Conservation (phyloP, 2,329 filamentous ascomycete genomes). For the Colletotrichum musae region DNA sequence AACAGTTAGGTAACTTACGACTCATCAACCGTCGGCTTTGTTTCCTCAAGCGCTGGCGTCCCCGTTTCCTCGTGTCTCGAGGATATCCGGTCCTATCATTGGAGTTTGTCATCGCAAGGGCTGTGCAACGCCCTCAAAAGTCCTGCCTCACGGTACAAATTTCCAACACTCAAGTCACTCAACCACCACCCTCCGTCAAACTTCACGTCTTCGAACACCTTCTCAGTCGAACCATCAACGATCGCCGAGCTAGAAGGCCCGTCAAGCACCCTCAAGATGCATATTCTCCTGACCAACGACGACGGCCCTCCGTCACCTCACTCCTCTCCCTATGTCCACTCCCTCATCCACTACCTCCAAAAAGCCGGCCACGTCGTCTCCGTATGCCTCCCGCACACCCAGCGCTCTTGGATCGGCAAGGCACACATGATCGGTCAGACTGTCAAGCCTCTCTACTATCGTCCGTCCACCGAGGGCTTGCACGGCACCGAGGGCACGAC, state of each 20-base stretch:
- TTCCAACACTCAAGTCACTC: constrained; percentile 8
- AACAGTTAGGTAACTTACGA: constrained; percentile 31
- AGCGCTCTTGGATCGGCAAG: constrained; percentile 98
- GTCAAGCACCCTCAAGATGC: constrained; percentile 58
- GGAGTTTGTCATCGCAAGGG: constrained; percentile 7
- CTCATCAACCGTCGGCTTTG: constrained; percentile 15
- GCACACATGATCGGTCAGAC: constrained; percentile 95
- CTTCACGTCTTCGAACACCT: constrained; percentile 1
- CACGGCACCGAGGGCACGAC: constrained; percentile 73
- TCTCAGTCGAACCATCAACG: not conserved
- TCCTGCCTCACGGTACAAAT: constrained; percentile 15
- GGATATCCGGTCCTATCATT: not conserved
- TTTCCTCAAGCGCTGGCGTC: not conserved
- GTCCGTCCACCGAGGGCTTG: constrained; percentile 61
- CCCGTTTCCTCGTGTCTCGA: not conserved
- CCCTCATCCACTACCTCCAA: constrained; percentile 79
- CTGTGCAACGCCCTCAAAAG: not conserved
- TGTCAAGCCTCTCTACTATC: constrained; percentile 88
- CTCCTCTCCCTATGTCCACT: constrained; percentile 86
- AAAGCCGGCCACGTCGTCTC: constrained; percentile 87
- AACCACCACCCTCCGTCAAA: not conserved
- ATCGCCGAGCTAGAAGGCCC: not conserved
- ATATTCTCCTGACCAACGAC: constrained; percentile 81
- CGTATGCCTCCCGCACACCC: constrained; percentile 90
- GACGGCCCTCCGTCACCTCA: constrained; percentile 84